A percentile compares a stretch with the other conserved stretches of the same genome.
phyloP scores from a whole-genome alignment of 805 yeast species.

The Saturnispora quitensis region DNA sequence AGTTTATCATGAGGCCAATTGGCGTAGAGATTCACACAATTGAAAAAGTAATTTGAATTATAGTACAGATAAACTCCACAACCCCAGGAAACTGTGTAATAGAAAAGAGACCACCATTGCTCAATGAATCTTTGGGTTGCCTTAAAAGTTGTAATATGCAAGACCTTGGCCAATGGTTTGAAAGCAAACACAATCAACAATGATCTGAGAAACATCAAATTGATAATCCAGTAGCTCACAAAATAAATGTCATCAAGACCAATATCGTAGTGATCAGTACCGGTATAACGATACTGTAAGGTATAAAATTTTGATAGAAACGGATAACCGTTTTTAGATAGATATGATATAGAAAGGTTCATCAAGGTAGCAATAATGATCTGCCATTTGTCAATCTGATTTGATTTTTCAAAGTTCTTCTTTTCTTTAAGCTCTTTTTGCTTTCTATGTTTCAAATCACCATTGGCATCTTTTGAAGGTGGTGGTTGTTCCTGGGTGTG shows the following conservation, averaged over 20 bases:
- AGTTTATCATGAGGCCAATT: constrained; percentile 71
- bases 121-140: constrained; percentile 68
- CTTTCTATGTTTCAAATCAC: background rate
- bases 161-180: constrained; percentile 43
- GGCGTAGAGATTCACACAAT: constrained; percentile 48
- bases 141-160: constrained; percentile 39
- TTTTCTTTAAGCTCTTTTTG: background rate
- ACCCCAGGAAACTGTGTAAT: constrained; percentile 46
- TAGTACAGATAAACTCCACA: constrained; percentile 52
- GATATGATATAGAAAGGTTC: constrained; percentile 12
- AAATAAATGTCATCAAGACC: constrained; percentile 47
- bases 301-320: constrained; percentile 29
- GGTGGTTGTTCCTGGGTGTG: background rate
- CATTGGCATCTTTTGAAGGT: background rate
- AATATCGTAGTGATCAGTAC: constrained; percentile 37
- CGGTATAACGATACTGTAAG: constrained; percentile 31
- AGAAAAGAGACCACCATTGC: constrained; percentile 70
- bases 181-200: constrained; percentile 49
- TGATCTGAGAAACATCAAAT: constrained; percentile 49
- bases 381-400: constrained; percentile 15
- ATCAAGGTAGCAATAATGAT: constrained; percentile 16
- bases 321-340: constrained; percentile 19
- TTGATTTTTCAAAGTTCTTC: constrained; percentile 8
- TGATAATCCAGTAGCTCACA: constrained; percentile 46
- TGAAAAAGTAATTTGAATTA: constrained; percentile 48